Evolutionary conservation across 2,329 filamentous ascomycete genomes (phyloP).

Genomic region (Colletotrichum truncatum): DNA sequence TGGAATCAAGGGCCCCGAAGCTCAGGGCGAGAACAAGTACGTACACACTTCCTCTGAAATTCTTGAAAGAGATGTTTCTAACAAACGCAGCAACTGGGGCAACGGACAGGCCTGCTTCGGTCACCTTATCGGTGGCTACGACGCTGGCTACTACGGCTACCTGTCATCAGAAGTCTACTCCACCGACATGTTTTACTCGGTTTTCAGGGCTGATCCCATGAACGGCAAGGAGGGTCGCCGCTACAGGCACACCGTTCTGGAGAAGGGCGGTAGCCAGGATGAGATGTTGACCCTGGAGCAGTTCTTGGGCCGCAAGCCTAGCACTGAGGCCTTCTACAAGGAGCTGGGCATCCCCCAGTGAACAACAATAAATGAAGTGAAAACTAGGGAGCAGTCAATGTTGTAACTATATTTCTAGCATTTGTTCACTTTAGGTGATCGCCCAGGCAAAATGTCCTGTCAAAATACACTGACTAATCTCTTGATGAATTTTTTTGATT

Average conservation of each 20-base stretch:
- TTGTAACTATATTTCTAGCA: not conserved
- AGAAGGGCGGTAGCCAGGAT: conserved; percentile 80
- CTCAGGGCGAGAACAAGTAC: conserved; percentile 64
- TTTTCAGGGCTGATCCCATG: conserved; percentile 84
- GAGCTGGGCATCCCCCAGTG: conserved; percentile 66
- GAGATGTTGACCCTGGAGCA: conserved; percentile 84
- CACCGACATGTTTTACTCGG: conserved; percentile 85
- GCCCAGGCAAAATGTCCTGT: not conserved
- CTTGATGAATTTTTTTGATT: too few species aligned
- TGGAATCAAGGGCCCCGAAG: conserved; percentile 79
- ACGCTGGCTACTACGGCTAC: conserved; percentile 85
- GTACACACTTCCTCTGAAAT: conserved; percentile 33
- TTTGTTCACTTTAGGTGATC: not conserved
- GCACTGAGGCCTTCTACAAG: conserved; percentile 81
- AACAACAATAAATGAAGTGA: not conserved
- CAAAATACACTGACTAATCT: not conserved
- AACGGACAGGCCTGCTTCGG: conserved; percentile 84
- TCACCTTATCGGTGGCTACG: conserved; percentile 85
- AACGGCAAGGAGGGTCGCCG: conserved; percentile 76
- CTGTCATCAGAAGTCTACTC: conserved; percentile 82
- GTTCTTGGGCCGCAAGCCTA: conserved; percentile 81
- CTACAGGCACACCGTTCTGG: conserved; percentile 81
- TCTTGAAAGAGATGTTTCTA: conserved; percentile 31
- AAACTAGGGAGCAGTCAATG: not conserved
- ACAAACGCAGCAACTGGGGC: conserved; percentile 68